These are phyloP conservation scores for Aspergillus carbonarius DNA, from an alignment of 2,329 filamentous ascomycete genomes.

Conservation along the genomic window DNA sequence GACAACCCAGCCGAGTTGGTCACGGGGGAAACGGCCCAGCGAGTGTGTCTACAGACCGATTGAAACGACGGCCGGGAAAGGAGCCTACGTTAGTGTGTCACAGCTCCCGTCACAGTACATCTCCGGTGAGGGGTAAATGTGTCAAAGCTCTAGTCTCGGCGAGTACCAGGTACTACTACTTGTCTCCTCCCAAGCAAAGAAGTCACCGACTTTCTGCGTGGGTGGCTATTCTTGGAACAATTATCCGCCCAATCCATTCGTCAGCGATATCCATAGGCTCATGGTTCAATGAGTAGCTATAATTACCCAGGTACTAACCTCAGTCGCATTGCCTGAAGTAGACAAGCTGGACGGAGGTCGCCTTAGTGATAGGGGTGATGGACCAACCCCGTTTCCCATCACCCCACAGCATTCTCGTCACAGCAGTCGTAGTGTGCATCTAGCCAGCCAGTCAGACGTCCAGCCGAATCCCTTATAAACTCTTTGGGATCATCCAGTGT, in stretches of 20 bases:
- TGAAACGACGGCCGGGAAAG: background rate
- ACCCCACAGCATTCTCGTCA: slow-evolving; percentile 10
- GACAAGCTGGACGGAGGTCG: slow-evolving; percentile 11
- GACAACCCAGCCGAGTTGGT: no score
- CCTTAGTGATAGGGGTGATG: slow-evolving; percentile 17
- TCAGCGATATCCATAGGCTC: background rate
- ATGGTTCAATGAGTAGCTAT: slow-evolving; percentile 6
- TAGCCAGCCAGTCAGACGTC: slow-evolving; percentile 11
- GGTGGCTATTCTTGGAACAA: slow-evolving; percentile 9
- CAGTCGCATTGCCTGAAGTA: slow-evolving; percentile 5
- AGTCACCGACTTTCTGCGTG: background rate
- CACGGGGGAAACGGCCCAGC: no score
- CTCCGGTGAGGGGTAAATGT: background rate
- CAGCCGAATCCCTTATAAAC: background rate
- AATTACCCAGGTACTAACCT: background rate
- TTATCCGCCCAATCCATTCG: background rate
- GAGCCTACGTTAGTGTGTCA: background rate
- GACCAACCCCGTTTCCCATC: slow-evolving; percentile 6
- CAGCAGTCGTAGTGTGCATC: slow-evolving; percentile 17
- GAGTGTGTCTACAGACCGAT: background rate
- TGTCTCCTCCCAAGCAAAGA: background rate
- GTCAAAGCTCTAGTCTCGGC: background rate
- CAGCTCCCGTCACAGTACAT: background rate
- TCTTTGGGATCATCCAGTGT: slow-evolving; percentile 5
- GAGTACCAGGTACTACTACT: background rate